These are phyloP conservation scores for Solanum aculeatissimum DNA, from an alignment of 305 asterid species.

Conservation along the genomic window DNA sequence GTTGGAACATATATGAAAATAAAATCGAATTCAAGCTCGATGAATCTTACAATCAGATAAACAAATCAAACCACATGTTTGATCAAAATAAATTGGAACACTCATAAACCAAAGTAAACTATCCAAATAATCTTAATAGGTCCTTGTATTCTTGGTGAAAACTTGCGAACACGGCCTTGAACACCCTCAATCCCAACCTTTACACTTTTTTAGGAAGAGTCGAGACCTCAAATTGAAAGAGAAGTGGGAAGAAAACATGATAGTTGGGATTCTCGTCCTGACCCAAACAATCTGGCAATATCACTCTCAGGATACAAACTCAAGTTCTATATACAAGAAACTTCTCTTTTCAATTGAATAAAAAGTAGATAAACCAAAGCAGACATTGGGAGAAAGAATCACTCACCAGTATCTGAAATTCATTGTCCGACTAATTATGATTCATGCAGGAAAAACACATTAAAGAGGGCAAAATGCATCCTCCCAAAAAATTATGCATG, in stretches of 20 bases:
- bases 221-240: background rate
- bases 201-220: background rate
- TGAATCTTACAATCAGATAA: background rate
- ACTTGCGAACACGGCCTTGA: background rate
- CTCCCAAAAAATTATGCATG: background rate
- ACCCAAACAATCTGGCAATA: background rate
- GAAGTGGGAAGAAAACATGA: background rate
- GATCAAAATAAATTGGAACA: background rate
- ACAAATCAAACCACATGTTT: background rate
- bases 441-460: background rate
- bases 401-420: background rate
- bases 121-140: background rate
- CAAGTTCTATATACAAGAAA: background rate
- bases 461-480: background rate
- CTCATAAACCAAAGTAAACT: background rate
- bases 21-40: background rate
- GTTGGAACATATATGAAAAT: background rate
- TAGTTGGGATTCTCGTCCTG: background rate
- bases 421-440: background rate
- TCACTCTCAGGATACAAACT: background rate
- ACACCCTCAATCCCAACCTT: background rate
- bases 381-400: too few relatives aligned
- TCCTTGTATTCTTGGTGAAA: background rate
- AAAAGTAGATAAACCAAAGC: background rate
- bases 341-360: background rate